These are phyloP conservation scores for Epichloe sibirici DNA, from an alignment of 2,329 filamentous ascomycete species.

Conservation along the genomic window DNA sequence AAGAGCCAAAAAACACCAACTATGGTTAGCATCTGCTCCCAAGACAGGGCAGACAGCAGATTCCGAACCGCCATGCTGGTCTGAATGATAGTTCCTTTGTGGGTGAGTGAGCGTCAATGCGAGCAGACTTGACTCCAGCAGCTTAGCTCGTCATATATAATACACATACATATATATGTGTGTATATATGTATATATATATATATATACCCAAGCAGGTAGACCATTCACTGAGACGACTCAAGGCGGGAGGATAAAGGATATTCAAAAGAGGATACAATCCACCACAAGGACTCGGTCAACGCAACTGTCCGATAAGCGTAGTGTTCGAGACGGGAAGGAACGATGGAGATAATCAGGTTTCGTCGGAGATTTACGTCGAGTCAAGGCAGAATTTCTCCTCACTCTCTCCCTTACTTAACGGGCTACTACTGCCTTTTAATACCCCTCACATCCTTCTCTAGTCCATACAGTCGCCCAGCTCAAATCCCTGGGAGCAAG, in stretches of 20 bases:
- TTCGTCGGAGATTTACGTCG: not conserved
- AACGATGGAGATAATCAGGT: not conserved
- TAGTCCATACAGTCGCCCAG: not conserved
- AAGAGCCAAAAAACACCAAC: conserved; percentile 16
- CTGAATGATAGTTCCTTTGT: not conserved
- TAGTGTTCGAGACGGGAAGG: not conserved
- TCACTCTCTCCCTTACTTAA: not conserved
- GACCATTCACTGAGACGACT: not conserved
- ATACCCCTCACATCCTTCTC: not conserved
- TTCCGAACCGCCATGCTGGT: conserved; percentile 9
- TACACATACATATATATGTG: too few species aligned
- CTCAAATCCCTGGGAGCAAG: not conserved
- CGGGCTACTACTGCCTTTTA: not conserved
- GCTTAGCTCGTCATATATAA: not conserved
- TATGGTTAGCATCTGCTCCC: conserved; percentile 15
- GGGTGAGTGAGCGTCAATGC: not conserved
- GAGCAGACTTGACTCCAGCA: not conserved
- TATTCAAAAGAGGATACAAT: not conserved
- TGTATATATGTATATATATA: not conserved
- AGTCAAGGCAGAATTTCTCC: not conserved
- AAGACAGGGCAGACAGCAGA: conserved; percentile 12
- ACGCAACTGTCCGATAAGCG: not conserved
- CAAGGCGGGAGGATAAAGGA: not conserved
- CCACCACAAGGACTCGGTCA: not conserved
- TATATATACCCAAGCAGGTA: too few species aligned